Evolutionary conservation across 306 rosid genomes (phyloP).

Genomic region (Gastrolobium bilobum): DNA sequence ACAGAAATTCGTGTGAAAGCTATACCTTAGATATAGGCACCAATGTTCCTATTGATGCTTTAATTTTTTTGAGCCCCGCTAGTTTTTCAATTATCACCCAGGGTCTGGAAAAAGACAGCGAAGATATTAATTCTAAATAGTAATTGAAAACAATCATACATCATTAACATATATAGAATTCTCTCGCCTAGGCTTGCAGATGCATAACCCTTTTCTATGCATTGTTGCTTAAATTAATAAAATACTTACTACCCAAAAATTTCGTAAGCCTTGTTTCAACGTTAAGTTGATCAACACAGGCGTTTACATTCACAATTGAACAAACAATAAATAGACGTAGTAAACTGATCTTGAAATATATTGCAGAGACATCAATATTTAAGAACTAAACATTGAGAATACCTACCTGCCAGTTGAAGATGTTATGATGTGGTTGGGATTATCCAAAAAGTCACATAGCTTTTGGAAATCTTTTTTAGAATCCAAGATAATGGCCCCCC

Average conservation of each 20-base stretch:
- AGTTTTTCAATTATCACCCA: slow-evolving; percentile 68
- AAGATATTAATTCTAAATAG: slow-evolving; percentile 31
- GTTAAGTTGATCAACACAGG: neutral
- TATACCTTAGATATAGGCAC: slow-evolving; percentile 60
- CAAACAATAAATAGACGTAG: slow-evolving; percentile 18
- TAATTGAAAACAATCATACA: slow-evolving; percentile 20
- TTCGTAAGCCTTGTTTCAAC: slow-evolving; percentile 14
- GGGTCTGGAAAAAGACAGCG: slow-evolving; percentile 69
- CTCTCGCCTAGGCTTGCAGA: slow-evolving; percentile 15
- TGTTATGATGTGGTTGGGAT: slow-evolving; percentile 61
- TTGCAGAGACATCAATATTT: slow-evolving; percentile 1
- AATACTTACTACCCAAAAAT: neutral
- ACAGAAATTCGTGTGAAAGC: slow-evolving; percentile 20
- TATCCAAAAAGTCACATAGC: slow-evolving; percentile 63
- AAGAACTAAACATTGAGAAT: slow-evolving; percentile 27
- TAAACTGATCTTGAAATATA: neutral
- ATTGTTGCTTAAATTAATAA: slow-evolving; percentile 31
- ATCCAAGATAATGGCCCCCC: slow-evolving; percentile 63
- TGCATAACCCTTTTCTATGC: slow-evolving; percentile 11
- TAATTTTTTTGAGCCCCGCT: slow-evolving; percentile 47
- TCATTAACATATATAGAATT: slow-evolving; percentile 24
- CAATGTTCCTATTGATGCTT: slow-evolving; percentile 58
- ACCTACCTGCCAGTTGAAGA: slow-evolving; percentile 93
- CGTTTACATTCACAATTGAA: slow-evolving; percentile 1
- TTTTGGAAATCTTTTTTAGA: slow-evolving; percentile 54